Percentiles rank a stretch among this genome's conserved stretches.
These are phyloP conservation scores for Polytrichum formosum DNA, from an alignment of 225 moss, liverwort and hornwort species.

Conservation along the genomic window DNA sequence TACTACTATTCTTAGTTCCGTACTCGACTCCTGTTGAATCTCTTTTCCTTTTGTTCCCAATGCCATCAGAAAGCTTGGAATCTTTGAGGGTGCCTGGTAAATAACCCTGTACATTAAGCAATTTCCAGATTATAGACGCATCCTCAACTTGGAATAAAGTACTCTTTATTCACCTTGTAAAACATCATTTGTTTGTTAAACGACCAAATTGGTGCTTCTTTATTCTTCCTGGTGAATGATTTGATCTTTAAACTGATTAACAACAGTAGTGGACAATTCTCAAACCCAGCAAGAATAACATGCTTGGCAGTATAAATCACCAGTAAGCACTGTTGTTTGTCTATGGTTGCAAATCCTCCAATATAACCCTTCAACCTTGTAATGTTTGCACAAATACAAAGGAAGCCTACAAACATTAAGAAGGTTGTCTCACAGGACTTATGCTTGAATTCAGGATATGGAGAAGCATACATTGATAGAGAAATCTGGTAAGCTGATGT, in stretches of 20 bases:
- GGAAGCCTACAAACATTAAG: too few relatives aligned
- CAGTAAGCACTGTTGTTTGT: too few relatives aligned
- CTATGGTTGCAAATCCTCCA: too few relatives aligned
- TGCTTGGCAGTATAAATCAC: too few relatives aligned
- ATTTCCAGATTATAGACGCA: neutral
- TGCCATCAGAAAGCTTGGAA: constrained; percentile 16
- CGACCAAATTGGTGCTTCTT: too few relatives aligned
- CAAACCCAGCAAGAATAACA: too few relatives aligned
- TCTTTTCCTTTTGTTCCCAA: constrained; percentile 32
- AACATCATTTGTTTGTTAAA: too few relatives aligned
- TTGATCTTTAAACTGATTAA: neutral
- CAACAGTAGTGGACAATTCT: neutral
- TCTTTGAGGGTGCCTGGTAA: constrained; percentile 20
- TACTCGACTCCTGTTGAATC: constrained; percentile 13
- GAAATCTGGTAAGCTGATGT: constrained; percentile 57
- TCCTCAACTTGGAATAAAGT: neutral
- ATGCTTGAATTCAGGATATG: neutral
- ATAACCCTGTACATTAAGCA: constrained; percentile 27
- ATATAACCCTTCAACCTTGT: too few relatives aligned
- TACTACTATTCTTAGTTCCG: constrained; percentile 16
- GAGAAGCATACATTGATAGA: constrained; percentile 54
- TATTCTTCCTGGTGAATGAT: neutral
- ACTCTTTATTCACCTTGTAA: too few relatives aligned
- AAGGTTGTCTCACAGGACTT: too few relatives aligned
- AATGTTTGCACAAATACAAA: too few relatives aligned